These are phyloP conservation scores for Candida insectalens DNA, from an alignment of 805 yeast species.

Conservation along the genomic window DNA sequence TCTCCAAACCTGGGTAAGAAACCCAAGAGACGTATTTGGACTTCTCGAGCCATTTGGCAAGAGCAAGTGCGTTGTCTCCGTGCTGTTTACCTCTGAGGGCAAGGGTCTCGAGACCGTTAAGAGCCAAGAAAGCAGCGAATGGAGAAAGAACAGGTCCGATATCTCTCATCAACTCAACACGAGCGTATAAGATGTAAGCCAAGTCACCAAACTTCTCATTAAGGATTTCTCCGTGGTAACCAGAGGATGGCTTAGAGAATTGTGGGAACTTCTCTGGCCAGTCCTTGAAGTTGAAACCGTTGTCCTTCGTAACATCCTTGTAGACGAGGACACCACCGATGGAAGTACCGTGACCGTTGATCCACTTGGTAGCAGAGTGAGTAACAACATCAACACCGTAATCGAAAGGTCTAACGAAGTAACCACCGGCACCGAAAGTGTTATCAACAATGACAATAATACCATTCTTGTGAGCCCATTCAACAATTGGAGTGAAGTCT, in stretches of 20 bases:
- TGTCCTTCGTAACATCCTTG: slow-evolving; percentile 48
- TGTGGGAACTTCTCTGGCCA: slow-evolving; percentile 87
- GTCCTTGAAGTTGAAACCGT: slow-evolving; percentile 85
- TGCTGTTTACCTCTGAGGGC: slow-evolving; percentile 93
- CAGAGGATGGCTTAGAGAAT: slow-evolving; percentile 82
- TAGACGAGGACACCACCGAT: slow-evolving; percentile 78
- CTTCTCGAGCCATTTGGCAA: slow-evolving; percentile 68
- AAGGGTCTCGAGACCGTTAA: slow-evolving; percentile 91
- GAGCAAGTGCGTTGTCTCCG: slow-evolving; percentile 66
- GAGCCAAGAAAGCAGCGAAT: slow-evolving; percentile 72
- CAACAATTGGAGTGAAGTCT: slow-evolving; percentile 70
- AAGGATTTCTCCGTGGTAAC: slow-evolving; percentile 82
- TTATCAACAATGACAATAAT: slow-evolving; percentile 89
- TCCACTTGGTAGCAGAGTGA: slow-evolving; percentile 97
- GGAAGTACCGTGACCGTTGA: slow-evolving; percentile 94
- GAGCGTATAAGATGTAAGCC: slow-evolving; percentile 71
- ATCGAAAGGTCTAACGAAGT: slow-evolving; percentile 70
- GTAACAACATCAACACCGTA: slow-evolving; percentile 88
- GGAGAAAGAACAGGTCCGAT: slow-evolving; percentile 87
- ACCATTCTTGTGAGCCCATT: slow-evolving; percentile 77
- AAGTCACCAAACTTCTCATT: slow-evolving; percentile 73
- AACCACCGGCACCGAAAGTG: slow-evolving; percentile 97
- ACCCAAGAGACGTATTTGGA: slow-evolving; percentile 75
- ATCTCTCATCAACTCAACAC: slow-evolving; percentile 84
- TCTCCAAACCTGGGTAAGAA: slow-evolving; percentile 81